Evolutionary conservation across 306 rosid species (phyloP).

Genomic region (Mimosa bimucronata): DNA sequence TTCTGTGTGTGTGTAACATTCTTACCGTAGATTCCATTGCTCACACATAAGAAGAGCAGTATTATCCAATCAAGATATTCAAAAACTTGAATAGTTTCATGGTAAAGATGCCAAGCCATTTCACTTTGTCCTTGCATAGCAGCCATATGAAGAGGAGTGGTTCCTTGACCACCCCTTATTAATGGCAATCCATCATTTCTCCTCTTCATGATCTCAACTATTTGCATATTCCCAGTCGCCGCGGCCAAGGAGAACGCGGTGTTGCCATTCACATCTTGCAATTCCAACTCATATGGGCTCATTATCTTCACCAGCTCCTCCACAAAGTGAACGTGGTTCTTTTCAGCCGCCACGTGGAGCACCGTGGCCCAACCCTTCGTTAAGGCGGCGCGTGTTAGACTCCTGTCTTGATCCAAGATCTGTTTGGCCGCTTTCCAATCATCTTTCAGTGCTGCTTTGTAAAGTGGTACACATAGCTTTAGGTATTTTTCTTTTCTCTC

Average conservation of each 20-base stretch:
- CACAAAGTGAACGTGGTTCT: conserved; percentile 44
- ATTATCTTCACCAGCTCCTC: conserved; percentile 35
- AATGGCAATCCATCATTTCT: conserved; percentile 3
- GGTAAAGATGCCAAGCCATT: conserved; percentile 36
- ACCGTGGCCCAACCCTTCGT: conserved; percentile 35
- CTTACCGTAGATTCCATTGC: conserved; percentile 42
- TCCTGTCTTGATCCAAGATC: conserved; percentile 31
- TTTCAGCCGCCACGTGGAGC: conserved; percentile 45
- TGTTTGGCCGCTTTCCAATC: conserved; percentile 43
- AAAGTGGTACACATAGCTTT: conserved; percentile 40
- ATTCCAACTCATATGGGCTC: conserved; percentile 22
- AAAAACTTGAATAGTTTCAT: background rate
- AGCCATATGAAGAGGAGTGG: conserved; percentile 49
- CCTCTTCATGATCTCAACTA: conserved; percentile 19
- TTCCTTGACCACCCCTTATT: conserved; percentile 22
- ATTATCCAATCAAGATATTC: background rate
- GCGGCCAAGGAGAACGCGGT: conserved; percentile 43
- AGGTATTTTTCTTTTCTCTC: background rate
- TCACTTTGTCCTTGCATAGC: conserved; percentile 37
- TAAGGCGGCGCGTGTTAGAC: conserved; percentile 32
- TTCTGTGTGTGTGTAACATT: background rate
- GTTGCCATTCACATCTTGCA: conserved; percentile 35
- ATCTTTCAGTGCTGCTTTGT: conserved; percentile 40
- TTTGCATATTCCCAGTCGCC: conserved; percentile 37
- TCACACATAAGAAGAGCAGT: conserved; percentile 36